Evolutionary conservation across 306 rosid genomes (phyloP), one percentile per base, ranked within the genome.

Genomic region (Citrullus mucosospermus): DNA sequence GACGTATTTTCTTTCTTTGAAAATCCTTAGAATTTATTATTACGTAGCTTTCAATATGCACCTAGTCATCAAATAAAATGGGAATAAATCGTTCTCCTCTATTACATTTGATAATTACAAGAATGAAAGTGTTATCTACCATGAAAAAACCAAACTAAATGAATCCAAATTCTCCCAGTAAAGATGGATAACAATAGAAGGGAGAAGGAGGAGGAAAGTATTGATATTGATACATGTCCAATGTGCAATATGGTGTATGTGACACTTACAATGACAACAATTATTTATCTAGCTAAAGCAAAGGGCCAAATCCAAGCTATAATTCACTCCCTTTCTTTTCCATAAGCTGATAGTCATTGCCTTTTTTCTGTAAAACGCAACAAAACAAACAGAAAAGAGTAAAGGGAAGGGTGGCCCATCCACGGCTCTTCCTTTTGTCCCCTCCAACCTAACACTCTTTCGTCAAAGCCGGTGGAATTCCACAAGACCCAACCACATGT

Each of bases 401-500:
- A 81, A 80, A 77, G 81, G 83, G 73, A 71, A n/a, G 50, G 30
- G 78, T 83, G 91, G 85, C 91, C 92, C 89, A 88, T 75, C 72
- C 70, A 68, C 86, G 89, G 90, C 91, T 80, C 58, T 83, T 86
- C 84, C 85, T 80, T 78, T 86, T 88, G 98, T 91, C 88, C 77
- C 88, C 87, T 75, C 5, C 61, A 73, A 73, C 78, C 78, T 51
- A 73, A 73, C 61, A 73, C 78, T 51, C 39, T 50, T 51, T 73
- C 78, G 39, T 73, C 78, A 50, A 73, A 76, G 86, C 78, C 68
- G 65, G 80, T 81, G 67, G 79, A 69, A 76, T 73, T 73, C 78
- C 78, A 73, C 78, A 32, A 73, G 22, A 50, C 60, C 14, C 77
- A 71, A 71, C 41, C 77, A 72, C 38, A 70, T 25, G 39, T 46